Evolutionary conservation across 352 stramenopile species (phyloP).

Genomic region (Phytophthora constricta): DNA sequence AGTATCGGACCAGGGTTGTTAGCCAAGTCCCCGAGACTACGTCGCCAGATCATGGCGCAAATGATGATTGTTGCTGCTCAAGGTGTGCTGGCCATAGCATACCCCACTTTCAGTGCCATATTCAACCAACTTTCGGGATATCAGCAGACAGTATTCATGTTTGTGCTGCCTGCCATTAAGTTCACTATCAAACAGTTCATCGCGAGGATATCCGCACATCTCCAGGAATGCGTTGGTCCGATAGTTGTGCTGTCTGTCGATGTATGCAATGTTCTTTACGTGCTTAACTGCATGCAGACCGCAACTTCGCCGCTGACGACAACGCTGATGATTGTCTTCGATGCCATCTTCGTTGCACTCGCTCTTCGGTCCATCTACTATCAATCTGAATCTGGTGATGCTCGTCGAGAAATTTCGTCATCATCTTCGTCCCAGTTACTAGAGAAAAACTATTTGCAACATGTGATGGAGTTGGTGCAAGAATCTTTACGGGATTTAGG

Average conservation of each 20-base stretch:
- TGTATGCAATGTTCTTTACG: conserved; percentile 30
- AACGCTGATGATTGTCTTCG: conserved; percentile 1
- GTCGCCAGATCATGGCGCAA: conserved; percentile 3
- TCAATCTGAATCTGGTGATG: not conserved
- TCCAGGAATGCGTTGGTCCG: conserved; percentile 16
- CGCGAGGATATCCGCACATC: conserved; percentile 1
- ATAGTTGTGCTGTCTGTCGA: conserved; percentile 29
- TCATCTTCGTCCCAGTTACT: not conserved
- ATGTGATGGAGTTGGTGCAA: not conserved
- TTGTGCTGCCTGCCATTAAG: conserved; percentile 14
- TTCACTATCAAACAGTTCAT: conserved; percentile 24
- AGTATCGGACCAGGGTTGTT: not conserved
- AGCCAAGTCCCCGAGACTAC: not conserved
- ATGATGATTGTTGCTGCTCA: conserved; percentile 9
- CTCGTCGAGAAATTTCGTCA: not conserved
- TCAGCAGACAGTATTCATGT: conserved; percentile 2
- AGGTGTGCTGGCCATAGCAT: conserved; percentile 11
- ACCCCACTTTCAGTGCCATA: conserved; percentile 13
- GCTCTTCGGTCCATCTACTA: conserved; percentile 11
- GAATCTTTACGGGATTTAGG: not conserved
- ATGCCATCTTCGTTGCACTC: conserved; percentile 3
- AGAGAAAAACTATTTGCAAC: not conserved
- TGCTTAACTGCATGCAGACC: conserved; percentile 32
- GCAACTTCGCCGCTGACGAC: conserved; percentile 3
- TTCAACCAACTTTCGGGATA: not conserved